phyloP scores from a whole-genome alignment of 2,329 filamentous ascomycete genomes.

The Paecilomyces formosus region DNA sequence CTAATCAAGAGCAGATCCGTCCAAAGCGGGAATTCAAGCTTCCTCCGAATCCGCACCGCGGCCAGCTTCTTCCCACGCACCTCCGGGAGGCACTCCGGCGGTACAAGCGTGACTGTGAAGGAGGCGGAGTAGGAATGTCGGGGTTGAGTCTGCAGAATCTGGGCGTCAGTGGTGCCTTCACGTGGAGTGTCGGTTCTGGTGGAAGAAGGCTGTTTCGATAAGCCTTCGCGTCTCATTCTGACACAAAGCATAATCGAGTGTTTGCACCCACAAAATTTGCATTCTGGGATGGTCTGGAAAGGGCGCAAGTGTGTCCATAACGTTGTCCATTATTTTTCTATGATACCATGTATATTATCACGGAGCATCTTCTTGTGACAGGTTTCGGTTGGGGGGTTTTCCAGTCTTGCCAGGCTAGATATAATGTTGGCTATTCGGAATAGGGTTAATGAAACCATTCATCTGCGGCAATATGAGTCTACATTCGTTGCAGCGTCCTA shows the following conservation, averaged over 20 bases:
- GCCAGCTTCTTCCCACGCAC: conserved; percentile 42
- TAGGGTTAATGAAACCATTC: not conserved
- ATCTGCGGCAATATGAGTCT: no score
- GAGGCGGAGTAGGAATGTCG: conserved; percentile 40
- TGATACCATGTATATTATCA: not conserved
- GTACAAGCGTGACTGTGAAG: conserved; percentile 42
- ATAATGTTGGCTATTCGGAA: not conserved
- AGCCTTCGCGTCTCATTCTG: conserved; percentile 3
- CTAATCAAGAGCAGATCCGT: conserved; percentile 6
- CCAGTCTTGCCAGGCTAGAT: not conserved
- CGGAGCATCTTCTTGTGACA: not conserved
- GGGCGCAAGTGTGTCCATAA: not conserved
- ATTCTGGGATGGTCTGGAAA: not conserved
- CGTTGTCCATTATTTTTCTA: not conserved
- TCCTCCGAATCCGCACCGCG: conserved; percentile 39
- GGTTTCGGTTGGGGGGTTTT: not conserved
- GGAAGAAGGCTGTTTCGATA: conserved; percentile 38
- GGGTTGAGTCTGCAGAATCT: conserved; percentile 40
- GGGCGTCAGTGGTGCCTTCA: conserved; percentile 35
- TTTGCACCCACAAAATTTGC: not conserved
- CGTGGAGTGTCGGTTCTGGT: conserved; percentile 35
- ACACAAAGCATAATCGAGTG: not conserved
- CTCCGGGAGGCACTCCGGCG: conserved; percentile 43
- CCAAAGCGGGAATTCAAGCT: conserved; percentile 24
- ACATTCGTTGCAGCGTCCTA: no score